Percentiles rank a stretch among this genome's conserved stretches.
These are phyloP conservation scores for Mucor sp. DNA, from an alignment of 371 early-diverging fungal genomes.

Conservation along the genomic window DNA sequence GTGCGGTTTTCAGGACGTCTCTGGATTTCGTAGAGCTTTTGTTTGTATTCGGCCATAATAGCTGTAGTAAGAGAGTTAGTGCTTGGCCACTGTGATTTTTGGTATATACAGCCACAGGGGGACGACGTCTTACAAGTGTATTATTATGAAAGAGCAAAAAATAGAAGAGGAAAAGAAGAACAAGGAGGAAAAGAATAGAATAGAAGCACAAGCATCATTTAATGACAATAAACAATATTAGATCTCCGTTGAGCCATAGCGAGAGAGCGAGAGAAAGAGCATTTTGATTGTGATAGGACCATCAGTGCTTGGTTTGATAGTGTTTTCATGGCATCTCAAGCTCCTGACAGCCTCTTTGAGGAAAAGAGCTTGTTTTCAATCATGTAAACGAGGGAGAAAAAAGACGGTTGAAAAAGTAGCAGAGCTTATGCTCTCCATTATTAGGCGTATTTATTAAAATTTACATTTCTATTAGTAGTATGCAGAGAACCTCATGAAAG, in stretches of 20 bases:
- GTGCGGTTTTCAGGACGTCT: conserved; percentile 70
- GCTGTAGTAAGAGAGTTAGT: background rate
- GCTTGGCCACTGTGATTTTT: background rate
- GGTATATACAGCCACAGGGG: background rate
- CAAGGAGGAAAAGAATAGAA: background rate
- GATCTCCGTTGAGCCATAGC: background rate
- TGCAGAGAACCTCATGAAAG: background rate
- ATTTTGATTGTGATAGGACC: background rate
- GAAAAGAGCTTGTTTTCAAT: background rate
- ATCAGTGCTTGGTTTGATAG: no score
- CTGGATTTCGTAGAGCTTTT: conserved; percentile 71
- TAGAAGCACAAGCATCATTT: background rate
- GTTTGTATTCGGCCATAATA: conserved; percentile 59
- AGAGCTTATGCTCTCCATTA: background rate
- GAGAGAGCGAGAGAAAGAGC: no score
- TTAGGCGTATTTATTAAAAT: no score
- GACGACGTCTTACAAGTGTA: background rate
- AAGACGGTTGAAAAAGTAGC: background rate
- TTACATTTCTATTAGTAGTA: background rate
- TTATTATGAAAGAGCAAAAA: background rate
- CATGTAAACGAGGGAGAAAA: background rate
- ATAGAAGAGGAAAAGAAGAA: background rate
- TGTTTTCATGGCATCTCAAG: no score
- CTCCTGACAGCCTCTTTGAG: no score
- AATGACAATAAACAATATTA: background rate